Conservation (phyloP, 129 eudicot genomes). For the Gnaphalium uliginosum region DNA sequence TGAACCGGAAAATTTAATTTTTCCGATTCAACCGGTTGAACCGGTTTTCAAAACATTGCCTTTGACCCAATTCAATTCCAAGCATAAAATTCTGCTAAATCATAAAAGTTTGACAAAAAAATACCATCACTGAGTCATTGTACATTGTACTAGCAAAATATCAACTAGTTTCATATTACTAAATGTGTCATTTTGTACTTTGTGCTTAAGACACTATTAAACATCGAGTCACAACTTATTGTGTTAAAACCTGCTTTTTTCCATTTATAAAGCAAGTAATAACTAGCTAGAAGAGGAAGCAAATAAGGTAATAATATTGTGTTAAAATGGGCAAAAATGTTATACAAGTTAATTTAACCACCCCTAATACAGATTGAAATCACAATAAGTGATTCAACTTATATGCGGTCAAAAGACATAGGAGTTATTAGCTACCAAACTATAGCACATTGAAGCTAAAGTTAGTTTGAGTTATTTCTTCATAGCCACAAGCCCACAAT, state of each 20-base stretch:
- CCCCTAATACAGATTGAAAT: not conserved
- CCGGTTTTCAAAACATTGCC: no score
- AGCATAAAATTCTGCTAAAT: no score
- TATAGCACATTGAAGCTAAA: constrained; percentile 17
- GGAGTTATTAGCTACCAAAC: constrained; percentile 22
- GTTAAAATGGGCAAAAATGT: not conserved
- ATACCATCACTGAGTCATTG: no score
- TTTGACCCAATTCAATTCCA: no score
- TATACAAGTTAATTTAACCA: not conserved
- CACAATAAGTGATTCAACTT: not conserved
- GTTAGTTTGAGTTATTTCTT: constrained; percentile 13
- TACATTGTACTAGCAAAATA: no score
- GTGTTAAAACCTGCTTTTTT: not conserved
- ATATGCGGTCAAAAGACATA: not conserved
- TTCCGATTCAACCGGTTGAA: no score
- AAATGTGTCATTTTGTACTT: not conserved
- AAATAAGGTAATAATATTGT: not conserved
- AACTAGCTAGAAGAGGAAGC: not conserved
- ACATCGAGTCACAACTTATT: not conserved
- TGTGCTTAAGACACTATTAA: no score
- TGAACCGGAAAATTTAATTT: no score
- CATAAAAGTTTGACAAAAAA: no score
- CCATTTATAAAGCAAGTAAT: not conserved
- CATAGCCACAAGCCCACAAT: not conserved
- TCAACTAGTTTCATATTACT: no score